Conservation (phyloP, 768 basidiomycete genomes). For the Gymnopilus junonius region DNA sequence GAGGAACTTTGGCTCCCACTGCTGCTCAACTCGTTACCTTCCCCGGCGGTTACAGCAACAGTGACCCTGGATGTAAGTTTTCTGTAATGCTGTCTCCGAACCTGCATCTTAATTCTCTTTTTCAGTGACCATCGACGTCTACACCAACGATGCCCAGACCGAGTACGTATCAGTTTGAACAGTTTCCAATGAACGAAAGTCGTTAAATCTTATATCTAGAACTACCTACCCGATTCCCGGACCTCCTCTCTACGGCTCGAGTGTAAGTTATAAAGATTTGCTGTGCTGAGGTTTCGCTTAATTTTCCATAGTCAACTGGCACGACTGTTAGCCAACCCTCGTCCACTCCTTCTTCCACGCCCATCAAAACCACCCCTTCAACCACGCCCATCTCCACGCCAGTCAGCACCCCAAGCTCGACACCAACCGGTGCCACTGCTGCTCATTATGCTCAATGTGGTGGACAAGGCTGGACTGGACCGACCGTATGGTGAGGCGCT, state of each 20-base stretch:
- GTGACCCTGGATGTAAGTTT: slow-evolving; percentile 46
- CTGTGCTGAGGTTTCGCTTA: background rate
- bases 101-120: slow-evolving; percentile 28
- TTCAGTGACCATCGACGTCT: slow-evolving; percentile 44
- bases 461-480: slow-evolving; percentile 42
- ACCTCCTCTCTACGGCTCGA: slow-evolving; percentile 50
- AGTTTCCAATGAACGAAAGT: background rate
- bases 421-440: slow-evolving; percentile 29
- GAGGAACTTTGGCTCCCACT: slow-evolving; percentile 43
- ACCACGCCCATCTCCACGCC: slow-evolving; percentile 12
- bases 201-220: slow-evolving; percentile 8
- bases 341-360: slow-evolving; percentile 1
- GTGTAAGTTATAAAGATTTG: background rate
- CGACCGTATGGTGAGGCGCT: slow-evolving; percentile 39
- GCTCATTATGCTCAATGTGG: slow-evolving; percentile 49
- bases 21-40: slow-evolving; percentile 49
- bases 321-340: background rate
- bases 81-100: background rate
- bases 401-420: slow-evolving; percentile 18
- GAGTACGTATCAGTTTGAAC: slow-evolving; percentile 11
- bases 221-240: slow-evolving; percentile 50
- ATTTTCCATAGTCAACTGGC: background rate
- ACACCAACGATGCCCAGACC: slow-evolving; percentile 41
- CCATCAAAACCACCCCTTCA: background rate
- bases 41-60: slow-evolving; percentile 49